phyloP scores from a whole-genome alignment of 73 alveolate genomes.

The Paramecium primaurelia region DNA sequence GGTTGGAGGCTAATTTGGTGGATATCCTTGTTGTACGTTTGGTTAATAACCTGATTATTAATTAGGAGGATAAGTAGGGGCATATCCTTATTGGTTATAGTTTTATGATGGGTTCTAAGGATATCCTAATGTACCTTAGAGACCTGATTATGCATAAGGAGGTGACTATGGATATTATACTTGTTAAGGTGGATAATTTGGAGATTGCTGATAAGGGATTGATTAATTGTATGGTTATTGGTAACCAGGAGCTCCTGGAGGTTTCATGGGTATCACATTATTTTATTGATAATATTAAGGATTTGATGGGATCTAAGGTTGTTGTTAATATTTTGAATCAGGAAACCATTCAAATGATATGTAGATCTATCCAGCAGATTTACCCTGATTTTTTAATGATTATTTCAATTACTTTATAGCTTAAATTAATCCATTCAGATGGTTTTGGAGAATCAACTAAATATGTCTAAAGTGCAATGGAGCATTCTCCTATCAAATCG shows the following conservation, averaged over 20 bases:
- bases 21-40: not conserved
- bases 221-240: not conserved
- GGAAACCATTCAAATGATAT: not conserved
- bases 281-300: not conserved
- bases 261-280: not conserved
- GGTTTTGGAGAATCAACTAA: not conserved
- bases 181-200: constrained; percentile 3
- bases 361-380: not conserved
- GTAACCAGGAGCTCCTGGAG: constrained; percentile 36
- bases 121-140: not conserved
- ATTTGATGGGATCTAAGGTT: not conserved
- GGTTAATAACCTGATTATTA: not conserved
- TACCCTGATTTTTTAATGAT: not conserved
- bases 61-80: not conserved
- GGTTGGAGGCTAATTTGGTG: not conserved
- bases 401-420: constrained; percentile 1
- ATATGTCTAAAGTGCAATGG: not conserved
- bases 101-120: not conserved
- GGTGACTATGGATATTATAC: not conserved
- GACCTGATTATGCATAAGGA: not conserved
- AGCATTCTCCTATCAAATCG: constrained; percentile 34
- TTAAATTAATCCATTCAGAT: constrained; percentile 43
- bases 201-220: not conserved
- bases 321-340: not conserved
- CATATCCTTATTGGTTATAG: constrained; percentile 30